Percentiles rank a stretch among this genome's conserved stretches.
Evolutionary conservation across 495 filamentous ascomycete genomes (phyloP).

Genomic region (Jackrogersella multiformis): DNA sequence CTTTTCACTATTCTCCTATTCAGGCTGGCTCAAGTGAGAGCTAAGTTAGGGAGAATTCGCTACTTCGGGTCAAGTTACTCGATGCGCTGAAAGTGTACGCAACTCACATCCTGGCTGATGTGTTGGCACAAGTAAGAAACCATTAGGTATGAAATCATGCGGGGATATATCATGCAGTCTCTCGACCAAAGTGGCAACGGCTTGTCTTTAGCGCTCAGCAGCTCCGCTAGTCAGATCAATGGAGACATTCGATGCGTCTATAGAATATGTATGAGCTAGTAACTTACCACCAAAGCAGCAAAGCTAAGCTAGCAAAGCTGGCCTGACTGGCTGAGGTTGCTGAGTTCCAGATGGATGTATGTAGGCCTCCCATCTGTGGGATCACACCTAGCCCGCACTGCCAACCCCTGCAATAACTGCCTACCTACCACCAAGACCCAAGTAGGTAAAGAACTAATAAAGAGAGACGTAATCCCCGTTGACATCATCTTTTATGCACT

Average conservation of each 20-base stretch:
- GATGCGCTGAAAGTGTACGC: neutral
- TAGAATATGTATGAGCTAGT: neutral
- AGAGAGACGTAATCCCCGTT: slow-evolving; percentile 23
- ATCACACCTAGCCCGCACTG: slow-evolving; percentile 19
- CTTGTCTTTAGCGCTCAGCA: slow-evolving; percentile 17
- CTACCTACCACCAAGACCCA: no score
- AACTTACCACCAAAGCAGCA: neutral
- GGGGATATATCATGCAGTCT: slow-evolving; percentile 31
- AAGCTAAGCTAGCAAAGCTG: no score
- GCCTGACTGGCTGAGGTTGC: no score
- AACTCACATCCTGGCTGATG: slow-evolving; percentile 4
- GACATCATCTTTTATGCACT: slow-evolving; percentile 39
- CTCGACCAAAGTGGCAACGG: slow-evolving; percentile 31
- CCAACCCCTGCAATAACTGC: slow-evolving; percentile 35
- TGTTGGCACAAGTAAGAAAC: slow-evolving; percentile 16
- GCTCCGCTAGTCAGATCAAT: slow-evolving; percentile 4
- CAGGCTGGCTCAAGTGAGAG: slow-evolving; percentile 14
- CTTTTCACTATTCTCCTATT: neutral
- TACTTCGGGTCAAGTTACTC: slow-evolving; percentile 9
- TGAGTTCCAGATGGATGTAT: neutral
- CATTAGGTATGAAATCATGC: slow-evolving; percentile 39
- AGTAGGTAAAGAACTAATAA: no score
- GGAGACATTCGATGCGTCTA: neutral
- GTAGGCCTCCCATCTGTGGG: slow-evolving; percentile 35
- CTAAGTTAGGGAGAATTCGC: neutral